Percentiles rank a stretch among this genome's conserved stretches.
phyloP scores from a whole-genome alignment of 495 filamentous ascomycete genomes.

The Trichocladium uniseriatum region DNA sequence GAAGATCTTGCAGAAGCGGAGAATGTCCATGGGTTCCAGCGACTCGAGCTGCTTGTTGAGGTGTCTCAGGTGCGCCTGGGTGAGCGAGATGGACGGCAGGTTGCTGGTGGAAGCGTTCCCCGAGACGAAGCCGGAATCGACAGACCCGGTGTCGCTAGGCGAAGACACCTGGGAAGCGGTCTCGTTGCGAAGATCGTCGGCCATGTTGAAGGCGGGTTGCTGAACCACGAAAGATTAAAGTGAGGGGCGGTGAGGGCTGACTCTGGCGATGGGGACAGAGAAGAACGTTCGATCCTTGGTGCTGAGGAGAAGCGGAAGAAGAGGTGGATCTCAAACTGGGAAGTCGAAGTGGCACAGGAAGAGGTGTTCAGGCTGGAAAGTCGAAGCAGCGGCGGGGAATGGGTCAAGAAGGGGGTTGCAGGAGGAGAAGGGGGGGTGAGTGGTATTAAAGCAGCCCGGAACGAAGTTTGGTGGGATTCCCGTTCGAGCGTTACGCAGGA shows the following conservation, averaged over 20 bases:
- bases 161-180: slow-evolving; percentile 28
- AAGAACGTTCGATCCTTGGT: not conserved
- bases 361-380: not conserved
- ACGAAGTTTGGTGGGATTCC: slow-evolving; percentile 11
- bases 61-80: slow-evolving; percentile 77
- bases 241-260: not conserved
- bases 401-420: slow-evolving; percentile 1
- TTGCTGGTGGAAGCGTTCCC: slow-evolving; percentile 46
- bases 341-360: not conserved
- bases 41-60: slow-evolving; percentile 80
- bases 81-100: slow-evolving; percentile 59
- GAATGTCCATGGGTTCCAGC: slow-evolving; percentile 68
- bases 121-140: slow-evolving; percentile 87
- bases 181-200: slow-evolving; percentile 13
- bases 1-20: slow-evolving; percentile 84
- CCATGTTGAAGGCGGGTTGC: slow-evolving; percentile 21
- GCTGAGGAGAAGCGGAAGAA: not conserved
- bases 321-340: not conserved
- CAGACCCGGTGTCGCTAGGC: slow-evolving; percentile 31
- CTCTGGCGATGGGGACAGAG: not conserved
- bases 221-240: not conserved
- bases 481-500: slow-evolving; percentile 11
- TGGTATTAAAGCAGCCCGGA: slow-evolving; percentile 17
- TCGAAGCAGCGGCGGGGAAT: not conserved
- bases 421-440: slow-evolving; percentile 9